Base-by-base conservation (phyloP, 768 basidiomycete genomes). In the Xerocomus brunneocitrinus region DNA sequence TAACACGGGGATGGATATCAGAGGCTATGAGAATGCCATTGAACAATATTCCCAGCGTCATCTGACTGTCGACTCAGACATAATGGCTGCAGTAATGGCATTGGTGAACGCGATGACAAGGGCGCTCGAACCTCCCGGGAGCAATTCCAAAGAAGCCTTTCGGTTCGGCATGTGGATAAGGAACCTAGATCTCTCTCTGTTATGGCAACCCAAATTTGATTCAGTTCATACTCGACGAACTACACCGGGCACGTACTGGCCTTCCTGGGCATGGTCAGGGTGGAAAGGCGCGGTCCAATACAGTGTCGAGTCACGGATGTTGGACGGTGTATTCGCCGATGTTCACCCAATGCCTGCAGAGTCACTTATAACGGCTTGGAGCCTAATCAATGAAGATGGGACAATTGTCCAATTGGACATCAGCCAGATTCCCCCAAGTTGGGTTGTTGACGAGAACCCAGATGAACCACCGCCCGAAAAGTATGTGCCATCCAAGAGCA, bases 241-340 rank as follows among this genome's bases (percentile, higher is more conserved):
- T 25, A n/a, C 7, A 2, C 30, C 36, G 13, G 13, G 14, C 35
- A n/a, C 53, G 1, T 24, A 12, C 31, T 66, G 55, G 50, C 64
- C 62, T 5, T 64, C 65, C 14, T 65, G 64, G 64, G 62, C 65
- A 13, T 65, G 64, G 59, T 54, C 65, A 5, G 64, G 59, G 2
- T 65, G 64, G 65, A 58, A 43, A 25, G 65, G 65, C 36, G 62
- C 59, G 8, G 48, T 57, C 13, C 27, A 50, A 7, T 60, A 56
- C n/a, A 30, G 48, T 22, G 12, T 36, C 41, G 54, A 52, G 31
- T 27, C 39, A 16, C 45, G 51, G 4, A 28, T 49, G 41, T 14
- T 49, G 19, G 14, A 45, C 12, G 45, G 57, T n/a, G 22, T 25
- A 1, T 27, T 47, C 8, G 22, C 30, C 2, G 43, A 48, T 35